Percentiles rank a stretch among this genome's conserved stretches.
phyloP scores from a whole-genome alignment of 2,329 filamentous ascomycete species.

The Gremmenia infestans region DNA sequence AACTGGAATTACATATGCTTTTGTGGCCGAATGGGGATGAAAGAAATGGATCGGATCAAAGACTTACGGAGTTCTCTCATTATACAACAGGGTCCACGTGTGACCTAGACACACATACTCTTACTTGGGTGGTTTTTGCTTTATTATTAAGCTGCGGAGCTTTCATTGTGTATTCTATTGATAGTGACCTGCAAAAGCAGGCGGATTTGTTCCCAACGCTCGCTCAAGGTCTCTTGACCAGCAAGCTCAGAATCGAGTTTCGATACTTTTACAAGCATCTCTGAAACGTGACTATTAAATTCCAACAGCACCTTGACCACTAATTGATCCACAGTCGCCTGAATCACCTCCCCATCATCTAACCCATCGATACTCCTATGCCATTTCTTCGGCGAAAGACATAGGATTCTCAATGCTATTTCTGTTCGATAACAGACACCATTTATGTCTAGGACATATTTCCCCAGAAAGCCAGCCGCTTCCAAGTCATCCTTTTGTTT shows the following conservation, averaged over 20 bases:
- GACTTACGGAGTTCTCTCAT: background rate
- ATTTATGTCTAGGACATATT: slow-evolving; percentile 46
- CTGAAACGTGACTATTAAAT: background rate
- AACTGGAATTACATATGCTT: background rate
- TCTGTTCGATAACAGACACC: slow-evolving; percentile 52
- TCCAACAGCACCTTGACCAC: background rate
- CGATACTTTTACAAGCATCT: background rate
- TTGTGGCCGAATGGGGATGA: background rate
- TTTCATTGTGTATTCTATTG: slow-evolving; percentile 14
- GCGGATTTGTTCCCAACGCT: slow-evolving; percentile 23
- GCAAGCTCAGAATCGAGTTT: slow-evolving; percentile 12
- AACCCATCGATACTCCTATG: slow-evolving; percentile 36
- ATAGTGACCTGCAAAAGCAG: slow-evolving; percentile 14
- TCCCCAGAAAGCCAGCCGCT: slow-evolving; percentile 44
- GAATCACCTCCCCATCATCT: background rate
- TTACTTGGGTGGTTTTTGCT: background rate
- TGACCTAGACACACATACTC: background rate
- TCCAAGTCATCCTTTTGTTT: slow-evolving; percentile 38
- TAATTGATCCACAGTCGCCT: slow-evolving; percentile 1
- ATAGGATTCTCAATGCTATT: slow-evolving; percentile 43
- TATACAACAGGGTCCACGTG: background rate
- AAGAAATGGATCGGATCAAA: background rate
- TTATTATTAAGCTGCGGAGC: background rate
- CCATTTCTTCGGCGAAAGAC: slow-evolving; percentile 33
- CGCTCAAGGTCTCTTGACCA: slow-evolving; percentile 17